Percentiles rank a stretch among this genome's conserved stretches.
Conservation (phyloP, 2,329 filamentous ascomycete species). For the Curvularia lunata region DNA sequence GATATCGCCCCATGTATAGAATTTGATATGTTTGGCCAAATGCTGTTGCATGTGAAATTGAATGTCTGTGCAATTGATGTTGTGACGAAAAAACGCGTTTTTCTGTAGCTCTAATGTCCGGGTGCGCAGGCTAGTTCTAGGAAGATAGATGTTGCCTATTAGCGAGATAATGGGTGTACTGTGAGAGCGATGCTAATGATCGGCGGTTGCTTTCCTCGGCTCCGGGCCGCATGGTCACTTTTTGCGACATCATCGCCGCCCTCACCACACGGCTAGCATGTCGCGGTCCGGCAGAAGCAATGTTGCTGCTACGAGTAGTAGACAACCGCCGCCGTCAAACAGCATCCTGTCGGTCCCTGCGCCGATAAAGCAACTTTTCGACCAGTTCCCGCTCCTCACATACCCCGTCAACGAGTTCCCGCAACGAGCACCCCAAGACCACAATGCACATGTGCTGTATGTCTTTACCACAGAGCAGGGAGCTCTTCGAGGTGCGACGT, state of each 20-base stretch:
- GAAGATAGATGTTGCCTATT: no score
- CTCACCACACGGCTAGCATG: slow-evolving; percentile 29
- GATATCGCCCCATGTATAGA: slow-evolving; percentile 29
- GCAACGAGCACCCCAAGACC: slow-evolving; percentile 59
- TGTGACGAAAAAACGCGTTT: not conserved
- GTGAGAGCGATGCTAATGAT: not conserved
- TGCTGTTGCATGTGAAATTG: not conserved
- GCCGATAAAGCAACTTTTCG: slow-evolving; percentile 82
- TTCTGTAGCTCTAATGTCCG: not conserved
- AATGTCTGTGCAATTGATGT: not conserved
- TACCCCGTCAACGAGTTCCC: slow-evolving; percentile 80
- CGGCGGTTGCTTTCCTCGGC: slow-evolving; percentile 28
- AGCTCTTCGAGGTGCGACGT: slow-evolving; percentile 67
- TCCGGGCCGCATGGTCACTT: slow-evolving; percentile 24
- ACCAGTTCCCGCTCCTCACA: slow-evolving; percentile 77
- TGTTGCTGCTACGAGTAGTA: slow-evolving; percentile 8
- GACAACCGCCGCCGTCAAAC: slow-evolving; percentile 22
- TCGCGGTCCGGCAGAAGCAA: slow-evolving; percentile 23
- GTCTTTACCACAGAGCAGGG: slow-evolving; percentile 75
- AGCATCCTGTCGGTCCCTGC: slow-evolving; percentile 64
- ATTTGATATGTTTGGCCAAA: slow-evolving; percentile 25
- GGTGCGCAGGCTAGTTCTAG: no score
- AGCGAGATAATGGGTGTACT: not conserved
- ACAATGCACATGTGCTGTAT: slow-evolving; percentile 68
- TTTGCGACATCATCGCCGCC: slow-evolving; percentile 25